Evolutionary conservation across 495 filamentous ascomycete genomes (phyloP).

Genomic region (Bathelium albidoporum): DNA sequence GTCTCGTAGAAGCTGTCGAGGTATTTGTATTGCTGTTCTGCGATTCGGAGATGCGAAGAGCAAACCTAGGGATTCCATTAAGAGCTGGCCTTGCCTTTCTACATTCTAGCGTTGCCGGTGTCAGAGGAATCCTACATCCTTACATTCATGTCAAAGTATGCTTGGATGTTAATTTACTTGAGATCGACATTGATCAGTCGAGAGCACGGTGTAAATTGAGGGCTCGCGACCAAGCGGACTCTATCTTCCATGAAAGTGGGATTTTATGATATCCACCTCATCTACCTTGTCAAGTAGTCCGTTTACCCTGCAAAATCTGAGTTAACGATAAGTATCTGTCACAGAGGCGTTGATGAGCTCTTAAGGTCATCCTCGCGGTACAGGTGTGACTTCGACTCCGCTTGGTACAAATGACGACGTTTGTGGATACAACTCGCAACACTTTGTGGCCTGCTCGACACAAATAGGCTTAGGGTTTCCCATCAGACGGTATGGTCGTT

Average conservation of each 20-base stretch:
- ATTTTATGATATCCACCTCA: background rate
- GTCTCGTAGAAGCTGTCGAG: background rate
- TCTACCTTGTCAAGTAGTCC: background rate
- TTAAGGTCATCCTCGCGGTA: background rate
- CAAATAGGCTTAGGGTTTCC: background rate
- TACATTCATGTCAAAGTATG: background rate
- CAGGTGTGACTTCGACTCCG: background rate
- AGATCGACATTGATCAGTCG: too few relatives aligned
- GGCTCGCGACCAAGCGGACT: too few relatives aligned
- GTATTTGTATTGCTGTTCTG: constrained; percentile 52
- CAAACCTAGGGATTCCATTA: constrained; percentile 59
- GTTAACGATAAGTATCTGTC: background rate
- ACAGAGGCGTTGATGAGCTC: background rate
- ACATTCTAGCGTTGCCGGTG: constrained; percentile 67
- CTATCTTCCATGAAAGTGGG: background rate
- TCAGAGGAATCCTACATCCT: constrained; percentile 75
- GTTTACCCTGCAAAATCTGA: background rate
- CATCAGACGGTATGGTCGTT: background rate
- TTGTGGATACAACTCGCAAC: background rate
- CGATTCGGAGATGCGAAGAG: constrained; percentile 78
- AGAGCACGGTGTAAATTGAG: too few relatives aligned
- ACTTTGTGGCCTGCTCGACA: background rate
- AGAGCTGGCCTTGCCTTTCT: constrained; percentile 78
- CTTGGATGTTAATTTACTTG: background rate
- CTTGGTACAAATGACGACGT: background rate